Evolutionary conservation across 2,329 filamentous ascomycete species (phyloP), one percentile per base, ranked within the genome.

Genomic region (Penicillium sp.): DNA sequence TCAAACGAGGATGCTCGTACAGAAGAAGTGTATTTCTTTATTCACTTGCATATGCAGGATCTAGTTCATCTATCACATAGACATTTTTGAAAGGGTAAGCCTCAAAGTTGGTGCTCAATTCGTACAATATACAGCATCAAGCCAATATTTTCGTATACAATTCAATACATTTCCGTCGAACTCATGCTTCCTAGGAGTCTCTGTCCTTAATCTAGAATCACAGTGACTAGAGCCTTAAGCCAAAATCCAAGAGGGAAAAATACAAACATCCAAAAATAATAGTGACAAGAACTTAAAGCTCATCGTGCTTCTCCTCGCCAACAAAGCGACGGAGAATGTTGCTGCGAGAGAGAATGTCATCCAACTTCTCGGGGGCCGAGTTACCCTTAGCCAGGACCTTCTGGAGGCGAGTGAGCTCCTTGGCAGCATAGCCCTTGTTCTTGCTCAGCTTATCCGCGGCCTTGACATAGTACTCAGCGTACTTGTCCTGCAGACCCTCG

Each of bases 391-490:
- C 79, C 55, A 96, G 74, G 59, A 97, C 80, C 59, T 84, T 82
- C 61, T 88, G 79, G 54, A 97, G 77, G 56, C 91, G 81, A 53
- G 82, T 78, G 55, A 90, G 76, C 77, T 97, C 91, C 82, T 95
- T 97, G 66, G 81, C 75, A 43, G 83, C 88, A 65, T 88, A 96
- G 45, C 77, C 84, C 54, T 85, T 77, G 73, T 85, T 94, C 69
- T 84, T 77, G 66, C 75, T 77, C 56, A 93, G 75, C 82, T 96
- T 97, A 68, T 87, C 81, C 53, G 93, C 85, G 48, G 95, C 89
- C 68, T 87, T 88, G 68, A 93, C 77, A 71, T 98, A 97, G 80
- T 98, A 98, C 72, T 90, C 80, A 41, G 88, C 88, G 66, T 91
- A 95, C 76, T 87, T 88, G 70, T 84, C 83, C 72, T 84, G 80